phyloP scores from a whole-genome alignment of 2,329 filamentous ascomycete genomes.

The Penicillium nordicum region DNA sequence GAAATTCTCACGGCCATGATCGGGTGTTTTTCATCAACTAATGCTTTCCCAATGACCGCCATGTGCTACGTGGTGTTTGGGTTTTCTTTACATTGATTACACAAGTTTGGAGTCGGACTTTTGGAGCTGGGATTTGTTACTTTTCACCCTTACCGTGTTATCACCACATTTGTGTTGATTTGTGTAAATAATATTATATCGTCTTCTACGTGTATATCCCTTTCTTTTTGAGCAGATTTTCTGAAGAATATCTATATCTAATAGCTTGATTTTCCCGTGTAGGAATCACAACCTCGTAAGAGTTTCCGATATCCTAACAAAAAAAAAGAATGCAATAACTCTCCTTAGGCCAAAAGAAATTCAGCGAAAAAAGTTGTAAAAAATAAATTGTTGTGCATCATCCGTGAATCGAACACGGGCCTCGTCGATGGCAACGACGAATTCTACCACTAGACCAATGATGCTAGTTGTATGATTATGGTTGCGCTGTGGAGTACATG shows the following conservation, averaged over 20 bases:
- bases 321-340: neutral
- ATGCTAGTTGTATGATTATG: slow-evolving; percentile 24
- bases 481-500: neutral
- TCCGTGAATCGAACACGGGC: slow-evolving; percentile 48
- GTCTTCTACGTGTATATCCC: neutral
- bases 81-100: slow-evolving; percentile 8
- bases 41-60: slow-evolving; percentile 10
- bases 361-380: slow-evolving; percentile 6
- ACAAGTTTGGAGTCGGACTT: slow-evolving; percentile 2
- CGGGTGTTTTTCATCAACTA: neutral
- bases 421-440: slow-evolving; percentile 44
- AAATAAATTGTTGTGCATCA: slow-evolving; percentile 35
- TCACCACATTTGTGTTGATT: neutral
- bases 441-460: slow-evolving; percentile 44
- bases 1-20: slow-evolving; percentile 15
- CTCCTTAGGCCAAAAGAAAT: neutral
- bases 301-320: neutral
- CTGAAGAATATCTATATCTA: neutral
- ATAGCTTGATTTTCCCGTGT: neutral
- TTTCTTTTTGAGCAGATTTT: neutral
- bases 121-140: slow-evolving; percentile 2
- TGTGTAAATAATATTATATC: neutral
- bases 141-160: neutral
- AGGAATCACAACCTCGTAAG: neutral
- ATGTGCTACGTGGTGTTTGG: slow-evolving; percentile 14